These are phyloP conservation scores for Botryotinia calthae DNA, from an alignment of 2,329 filamentous ascomycete genomes.

Conservation along the genomic window DNA sequence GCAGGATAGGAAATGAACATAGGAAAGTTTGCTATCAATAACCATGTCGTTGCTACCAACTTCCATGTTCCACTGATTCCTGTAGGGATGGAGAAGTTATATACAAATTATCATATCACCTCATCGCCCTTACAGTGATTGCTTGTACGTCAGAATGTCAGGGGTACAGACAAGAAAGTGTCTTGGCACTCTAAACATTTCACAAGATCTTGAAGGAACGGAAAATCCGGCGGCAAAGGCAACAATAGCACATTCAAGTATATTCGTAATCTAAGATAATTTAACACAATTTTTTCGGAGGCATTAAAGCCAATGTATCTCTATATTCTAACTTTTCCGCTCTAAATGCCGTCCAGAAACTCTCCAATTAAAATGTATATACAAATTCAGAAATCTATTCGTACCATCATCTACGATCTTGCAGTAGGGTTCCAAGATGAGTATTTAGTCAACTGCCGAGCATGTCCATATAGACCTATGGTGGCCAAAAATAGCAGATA, in stretches of 20 bases:
- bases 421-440: slow-evolving; percentile 48
- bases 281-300: neutral
- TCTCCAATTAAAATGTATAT: neutral
- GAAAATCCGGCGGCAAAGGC: neutral
- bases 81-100: neutral
- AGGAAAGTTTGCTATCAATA: neutral
- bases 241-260: neutral
- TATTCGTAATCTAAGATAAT: neutral
- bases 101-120: neutral
- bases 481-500: slow-evolving; percentile 37
- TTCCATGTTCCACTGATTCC: neutral
- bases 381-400: neutral
- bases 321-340: neutral
- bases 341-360: neutral
- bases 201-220: neutral
- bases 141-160: neutral
- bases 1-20: neutral
- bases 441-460: slow-evolving; percentile 39
- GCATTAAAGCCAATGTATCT: neutral
- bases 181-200: neutral
- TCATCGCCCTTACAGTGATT: neutral
- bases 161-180: neutral
- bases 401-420: slow-evolving; percentile 19
- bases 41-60: neutral
- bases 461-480: slow-evolving; percentile 21